Conservation (phyloP, 352 stramenopile genomes). For the Globisporangium spiculum region DNA sequence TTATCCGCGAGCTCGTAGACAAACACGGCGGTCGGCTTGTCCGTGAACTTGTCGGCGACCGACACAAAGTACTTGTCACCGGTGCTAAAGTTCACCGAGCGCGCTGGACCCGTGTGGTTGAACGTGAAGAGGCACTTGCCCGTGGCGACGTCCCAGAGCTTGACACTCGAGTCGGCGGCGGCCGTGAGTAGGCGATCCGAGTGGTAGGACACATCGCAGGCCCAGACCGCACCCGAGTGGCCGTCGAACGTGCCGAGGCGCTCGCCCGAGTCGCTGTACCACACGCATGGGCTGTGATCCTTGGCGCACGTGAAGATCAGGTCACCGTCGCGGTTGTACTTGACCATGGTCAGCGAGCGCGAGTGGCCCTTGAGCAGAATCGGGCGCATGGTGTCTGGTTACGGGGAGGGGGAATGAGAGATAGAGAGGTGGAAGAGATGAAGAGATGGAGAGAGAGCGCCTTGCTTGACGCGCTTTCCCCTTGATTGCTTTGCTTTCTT, state of each 20-base stretch:
- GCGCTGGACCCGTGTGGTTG: constrained; percentile 72
- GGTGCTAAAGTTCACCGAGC: constrained; percentile 86
- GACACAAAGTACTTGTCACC: constrained; percentile 85
- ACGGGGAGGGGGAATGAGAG: not conserved
- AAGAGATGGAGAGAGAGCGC: not conserved
- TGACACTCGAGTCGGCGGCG: constrained; percentile 91
- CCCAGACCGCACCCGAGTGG: constrained; percentile 97
- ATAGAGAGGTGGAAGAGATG: not conserved
- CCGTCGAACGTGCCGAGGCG: constrained; percentile 95
- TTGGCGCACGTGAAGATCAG: constrained; percentile 97
- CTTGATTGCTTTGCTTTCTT: not conserved
- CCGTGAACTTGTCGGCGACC: constrained; percentile 82
- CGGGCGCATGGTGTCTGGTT: constrained; percentile 78
- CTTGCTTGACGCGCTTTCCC: constrained; percentile 6
- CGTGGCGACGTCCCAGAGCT: constrained; percentile 91
- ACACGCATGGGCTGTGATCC: constrained; percentile 96
- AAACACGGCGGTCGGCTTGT: constrained; percentile 71
- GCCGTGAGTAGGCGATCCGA: constrained; percentile 95
- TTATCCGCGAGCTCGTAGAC: constrained; percentile 80
- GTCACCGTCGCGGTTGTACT: constrained; percentile 99
- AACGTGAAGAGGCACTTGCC: constrained; percentile 88
- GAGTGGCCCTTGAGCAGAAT: constrained; percentile 99
- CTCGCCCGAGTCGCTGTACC: constrained; percentile 96
- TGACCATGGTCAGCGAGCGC: constrained; percentile 97
- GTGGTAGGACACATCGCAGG: constrained; percentile 93